Evolutionary conservation across 305 asterid genomes (phyloP).

Genomic region (Euphrasia arctica): DNA sequence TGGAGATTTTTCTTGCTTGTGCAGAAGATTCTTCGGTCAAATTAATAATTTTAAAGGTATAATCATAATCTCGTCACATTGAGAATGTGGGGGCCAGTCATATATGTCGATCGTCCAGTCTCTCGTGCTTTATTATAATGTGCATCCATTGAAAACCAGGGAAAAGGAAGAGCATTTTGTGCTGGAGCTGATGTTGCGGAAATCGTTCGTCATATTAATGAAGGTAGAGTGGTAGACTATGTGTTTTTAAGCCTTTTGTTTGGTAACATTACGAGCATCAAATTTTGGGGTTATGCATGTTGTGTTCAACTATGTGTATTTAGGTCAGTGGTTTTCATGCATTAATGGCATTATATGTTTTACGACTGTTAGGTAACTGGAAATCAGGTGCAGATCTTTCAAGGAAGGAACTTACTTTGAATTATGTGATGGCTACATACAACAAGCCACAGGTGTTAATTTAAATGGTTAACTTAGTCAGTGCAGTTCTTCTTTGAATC

Average conservation of each 20-base stretch:
- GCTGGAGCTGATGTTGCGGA: slow-evolving; percentile 97
- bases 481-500: background rate
- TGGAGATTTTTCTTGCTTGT: slow-evolving; percentile 61
- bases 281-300: slow-evolving; percentile 18
- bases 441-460: slow-evolving; percentile 73
- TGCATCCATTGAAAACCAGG: slow-evolving; percentile 36
- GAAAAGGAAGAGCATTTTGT: slow-evolving; percentile 93
- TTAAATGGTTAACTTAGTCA: background rate
- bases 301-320: slow-evolving; percentile 21
- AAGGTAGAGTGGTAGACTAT: slow-evolving; percentile 39
- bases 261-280: background rate
- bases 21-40: slow-evolving; percentile 66
- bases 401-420: slow-evolving; percentile 56
- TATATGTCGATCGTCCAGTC: too few species aligned
- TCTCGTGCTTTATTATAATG: too few species aligned
- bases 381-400: slow-evolving; percentile 55
- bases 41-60: slow-evolving; percentile 74
- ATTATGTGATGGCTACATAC: slow-evolving; percentile 80
- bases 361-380: slow-evolving; percentile 65
- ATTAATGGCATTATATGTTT: slow-evolving; percentile 14
- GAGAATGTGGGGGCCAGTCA: too few species aligned
- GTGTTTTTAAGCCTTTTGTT: background rate
- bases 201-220: slow-evolving; percentile 59
- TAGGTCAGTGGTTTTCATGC: background rate
- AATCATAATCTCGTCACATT: background rate